Evolutionary conservation across 1,139 yeast species (phyloP).

Genomic region (Yamadazyma sp.): DNA sequence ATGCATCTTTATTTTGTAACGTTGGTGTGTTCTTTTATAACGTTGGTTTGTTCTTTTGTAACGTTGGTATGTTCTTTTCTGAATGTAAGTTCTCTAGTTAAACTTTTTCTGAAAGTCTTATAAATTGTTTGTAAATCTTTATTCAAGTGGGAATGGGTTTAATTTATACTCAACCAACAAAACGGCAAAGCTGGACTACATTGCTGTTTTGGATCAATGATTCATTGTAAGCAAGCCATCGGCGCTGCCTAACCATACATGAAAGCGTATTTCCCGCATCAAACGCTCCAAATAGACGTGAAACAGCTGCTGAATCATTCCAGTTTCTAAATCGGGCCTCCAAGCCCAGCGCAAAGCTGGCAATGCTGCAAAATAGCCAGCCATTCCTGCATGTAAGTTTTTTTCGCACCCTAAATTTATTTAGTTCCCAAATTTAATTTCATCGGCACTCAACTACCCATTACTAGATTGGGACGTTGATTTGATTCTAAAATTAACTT

Average conservation of each 20-base stretch:
- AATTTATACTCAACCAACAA: background rate
- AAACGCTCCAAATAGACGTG: background rate
- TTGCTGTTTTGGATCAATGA: background rate
- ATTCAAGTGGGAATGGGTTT: background rate
- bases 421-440: too few species aligned
- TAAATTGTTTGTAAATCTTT: too few species aligned
- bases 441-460: too few species aligned
- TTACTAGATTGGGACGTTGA: background rate
- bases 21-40: background rate
- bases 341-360: background rate
- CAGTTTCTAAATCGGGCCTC: background rate
- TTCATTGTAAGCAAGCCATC: constrained; percentile 2
- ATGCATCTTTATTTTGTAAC: too few species aligned
- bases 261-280: background rate
- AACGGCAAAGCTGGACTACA: background rate
- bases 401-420: constrained; percentile 1
- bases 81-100: background rate
- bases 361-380: constrained; percentile 1
- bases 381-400: background rate
- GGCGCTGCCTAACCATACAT: background rate
- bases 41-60: background rate
- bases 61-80: background rate
- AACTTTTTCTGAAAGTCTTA: too few species aligned
- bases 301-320: background rate
- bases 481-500: background rate